Evolutionary conservation across 2,329 filamentous ascomycete species (phyloP), one percentile per base, ranked within the genome.

Genomic region (Incumbomyces lentus): DNA sequence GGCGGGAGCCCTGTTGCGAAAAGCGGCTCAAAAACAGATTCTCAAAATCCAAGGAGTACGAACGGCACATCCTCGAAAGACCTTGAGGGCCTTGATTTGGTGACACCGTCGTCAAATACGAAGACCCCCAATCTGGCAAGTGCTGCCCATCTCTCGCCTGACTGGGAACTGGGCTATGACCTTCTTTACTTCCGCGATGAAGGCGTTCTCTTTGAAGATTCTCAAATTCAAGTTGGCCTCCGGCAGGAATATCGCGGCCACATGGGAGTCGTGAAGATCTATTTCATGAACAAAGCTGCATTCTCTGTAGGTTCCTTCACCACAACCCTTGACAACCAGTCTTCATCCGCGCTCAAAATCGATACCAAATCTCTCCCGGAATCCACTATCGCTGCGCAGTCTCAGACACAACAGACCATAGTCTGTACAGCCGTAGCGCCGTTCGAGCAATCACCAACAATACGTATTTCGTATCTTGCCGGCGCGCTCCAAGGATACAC

Each of bases 241-340:
- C 82, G 92, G 31, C 93, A 88, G 8, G 92, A 98, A 66, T 98
- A 95, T 63, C 83, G 92, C 50, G 86, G 82, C n/a, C 86, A 95
- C 61, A 83, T 95, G 70, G 92, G 92, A 35, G 95, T 92, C 59
- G 71, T 98, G 52, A 96, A 98, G 58, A 70, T 95, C 43, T 98
- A 96, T 66, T 95, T 96, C 64, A 85, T 82, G 51, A 98, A 98
- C 72, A 95, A 95, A 68, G 88, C 87, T 1, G 81, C 86, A 0
- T 82, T 84, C 32, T 69, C 84, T 0, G 84, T 98, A 58, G 84
- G 81, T 45, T 95, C 89, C 0, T 94, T 98, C 62, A 96, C 92
- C 0, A 96, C 92, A 1, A 93, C 90, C 0, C 70, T 96, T 40
- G 89, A 96, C 62, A 81, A 94, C 53, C 69, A 68, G 1, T 71